phyloP scores from a whole-genome alignment of 2,329 filamentous ascomycete species.

The Aspergillus jensenii region DNA sequence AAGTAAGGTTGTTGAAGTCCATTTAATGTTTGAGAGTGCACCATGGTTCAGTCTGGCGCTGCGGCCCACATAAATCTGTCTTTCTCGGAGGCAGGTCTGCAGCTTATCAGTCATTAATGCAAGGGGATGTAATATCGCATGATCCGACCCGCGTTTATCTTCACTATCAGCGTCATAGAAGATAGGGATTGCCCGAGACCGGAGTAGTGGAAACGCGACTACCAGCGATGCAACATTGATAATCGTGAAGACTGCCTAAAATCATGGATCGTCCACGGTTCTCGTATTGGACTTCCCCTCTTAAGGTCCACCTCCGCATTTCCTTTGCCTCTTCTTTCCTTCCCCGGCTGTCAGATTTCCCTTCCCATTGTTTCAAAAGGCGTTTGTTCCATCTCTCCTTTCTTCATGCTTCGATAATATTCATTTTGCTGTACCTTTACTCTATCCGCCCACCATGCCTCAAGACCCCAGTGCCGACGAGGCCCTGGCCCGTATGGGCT shows the following conservation, averaged over 20 bases:
- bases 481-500: constrained; percentile 65
- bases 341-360: neutral
- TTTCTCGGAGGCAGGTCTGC: neutral
- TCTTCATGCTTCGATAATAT: constrained; percentile 1
- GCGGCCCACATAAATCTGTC: neutral
- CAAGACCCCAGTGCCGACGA: constrained; percentile 53
- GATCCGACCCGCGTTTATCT: too few species aligned
- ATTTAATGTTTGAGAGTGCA: neutral
- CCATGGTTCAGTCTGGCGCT: constrained; percentile 8
- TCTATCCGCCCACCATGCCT: constrained; percentile 12
- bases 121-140: too few species aligned
- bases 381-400: neutral
- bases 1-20: neutral
- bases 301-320: neutral
- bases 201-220: too few species aligned
- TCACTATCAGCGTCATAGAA: too few species aligned
- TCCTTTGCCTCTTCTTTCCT: neutral
- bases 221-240: neutral
- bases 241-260: neutral
- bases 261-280: too few species aligned
- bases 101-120: too few species aligned
- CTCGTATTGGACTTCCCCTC: neutral
- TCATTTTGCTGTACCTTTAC: neutral
- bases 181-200: too few species aligned
- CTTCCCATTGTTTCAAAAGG: neutral